Evolutionary conservation across 164 flowering plant species (phyloP), one percentile per base, ranked within the genome.

Genomic region (Vitis rupestris): DNA sequence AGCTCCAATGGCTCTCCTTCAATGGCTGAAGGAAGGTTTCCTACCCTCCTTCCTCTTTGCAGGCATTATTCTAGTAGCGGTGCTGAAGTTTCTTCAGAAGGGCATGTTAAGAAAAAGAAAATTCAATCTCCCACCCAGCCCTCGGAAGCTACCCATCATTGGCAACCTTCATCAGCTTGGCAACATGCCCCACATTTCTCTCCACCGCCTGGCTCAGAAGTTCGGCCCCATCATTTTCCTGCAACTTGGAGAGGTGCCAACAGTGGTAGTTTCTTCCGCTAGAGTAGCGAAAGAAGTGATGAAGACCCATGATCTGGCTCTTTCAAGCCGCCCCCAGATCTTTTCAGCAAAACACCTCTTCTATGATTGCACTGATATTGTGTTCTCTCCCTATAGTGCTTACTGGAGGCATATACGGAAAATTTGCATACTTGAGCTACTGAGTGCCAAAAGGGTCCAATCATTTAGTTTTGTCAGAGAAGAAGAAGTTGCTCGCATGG

Each of bases 391-490:
- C 0, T 89, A 86, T 50, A 81, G 87, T 8, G 79, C 70, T 48
- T 83, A 87, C 73, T 89, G 97, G 97, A 80, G 92, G 57, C 74
- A 80, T 1, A 70, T 80, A 1, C 53, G 85, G 50, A 90, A 82
- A 51, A 75, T 88, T 10, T 80, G 83, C 70, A 73, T 80, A 2
- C 78, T 86, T 0, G 81, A 88, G 73, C 85, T 87, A 0, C 72
- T 90, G 0, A 82, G 84, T 62, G 64, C 68, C 30, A 88, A 76
- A 58, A 51, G 84, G 53, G 88, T 88, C 23, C 81, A 86, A 37
- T 79, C 87, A 1, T 84, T 10, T 51, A 52, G 79, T 65, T 59
- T 16, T 10, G 76, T 87, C 3, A 75, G 92, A 63, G 83, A 83
- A 73, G 85, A 88, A 65, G 90, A 90, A 79, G 85, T 77, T 9